Base-by-base conservation (phyloP, 768 basidiomycete species). In the Naganishia vishniacii region DNA sequence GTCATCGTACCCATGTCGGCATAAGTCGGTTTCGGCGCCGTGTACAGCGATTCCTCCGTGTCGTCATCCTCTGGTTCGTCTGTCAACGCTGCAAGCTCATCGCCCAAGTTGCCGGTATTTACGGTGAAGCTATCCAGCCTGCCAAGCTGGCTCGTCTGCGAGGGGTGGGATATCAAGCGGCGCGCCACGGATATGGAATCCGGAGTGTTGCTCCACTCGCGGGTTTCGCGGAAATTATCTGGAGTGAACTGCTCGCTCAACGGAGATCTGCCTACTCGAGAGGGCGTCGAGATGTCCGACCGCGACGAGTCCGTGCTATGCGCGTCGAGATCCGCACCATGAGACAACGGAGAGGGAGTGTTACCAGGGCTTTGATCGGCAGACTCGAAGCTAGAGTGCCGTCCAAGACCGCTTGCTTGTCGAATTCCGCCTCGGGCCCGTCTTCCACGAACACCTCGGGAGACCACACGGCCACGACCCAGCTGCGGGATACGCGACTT, bases 71-170 rank as follows among this genome's bases (percentile, higher is more conserved):
- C 58, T 12, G 61, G 32, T 42, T 62, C 51, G 28, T 60, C 62
- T 28, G 70, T 65, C 34, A 66, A 59, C n/a, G 58, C 46, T 12
- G 67, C 72, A 7, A 76, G 66, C 65, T 76, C 75, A 51, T 74
- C 73, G 18, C 68, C 67, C 0, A 76, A 66, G 13, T 73, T 72
- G n/a, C 61, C 60, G 3, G 61, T 26, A 18, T 65, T 41, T 11
- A 31, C 29, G 26, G 41, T 25, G 47, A 40, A 61, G 48, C 42
- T 61, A n/a, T 34, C 34, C 12, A 37, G 41, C 26, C 28, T 29
- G 26, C 40, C 65, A 46, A 59, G 62, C 44, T n/a, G 64, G 64
- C 26, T 61, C 40, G 45, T 42, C 25, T 53, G 48, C 20, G 48
- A 53, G 51, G 16, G 64, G 42, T n/a, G 53, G 59, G 47, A 40